Percentiles rank a stretch among this genome's conserved stretches.
These are phyloP conservation scores for Cyanodermella asteris DNA, from an alignment of 2,329 filamentous ascomycete genomes.

Conservation along the genomic window DNA sequence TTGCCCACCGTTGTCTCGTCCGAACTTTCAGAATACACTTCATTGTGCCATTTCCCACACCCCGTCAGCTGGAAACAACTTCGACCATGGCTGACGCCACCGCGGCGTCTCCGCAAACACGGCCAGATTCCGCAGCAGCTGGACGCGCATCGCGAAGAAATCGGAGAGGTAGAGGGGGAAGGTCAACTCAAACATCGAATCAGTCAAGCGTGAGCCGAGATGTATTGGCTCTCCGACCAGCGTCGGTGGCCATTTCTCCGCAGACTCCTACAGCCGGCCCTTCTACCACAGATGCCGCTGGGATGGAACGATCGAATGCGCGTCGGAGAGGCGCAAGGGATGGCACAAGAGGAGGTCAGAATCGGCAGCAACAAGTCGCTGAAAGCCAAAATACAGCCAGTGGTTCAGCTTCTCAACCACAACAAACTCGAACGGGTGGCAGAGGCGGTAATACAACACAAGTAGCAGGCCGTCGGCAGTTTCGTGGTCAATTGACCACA, in stretches of 20 bases:
- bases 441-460: not conserved
- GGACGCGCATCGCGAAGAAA: too few species aligned
- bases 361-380: constrained; percentile 1
- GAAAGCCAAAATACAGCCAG: not conserved
- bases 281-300: constrained; percentile 5
- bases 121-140: too few species aligned
- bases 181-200: too few species aligned
- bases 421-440: not conserved
- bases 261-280: constrained; percentile 3
- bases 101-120: too few species aligned
- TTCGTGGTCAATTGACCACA: constrained; percentile 25
- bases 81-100: too few species aligned
- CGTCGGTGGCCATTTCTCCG: constrained; percentile 4
- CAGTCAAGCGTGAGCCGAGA: not conserved
- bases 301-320: constrained; percentile 2
- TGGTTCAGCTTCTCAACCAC: not conserved
- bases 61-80: too few species aligned
- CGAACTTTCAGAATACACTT: too few species aligned
- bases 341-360: constrained; percentile 1
- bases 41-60: too few species aligned
- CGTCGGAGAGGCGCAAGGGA: constrained; percentile 3
- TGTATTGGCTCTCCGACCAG: constrained; percentile 3
- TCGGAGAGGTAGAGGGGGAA: too few species aligned
- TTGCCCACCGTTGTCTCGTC: too few species aligned
- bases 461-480: constrained; percentile 13